Conservation (phyloP, 2,329 filamentous ascomycete genomes). For the Lachnellula cervina region DNA sequence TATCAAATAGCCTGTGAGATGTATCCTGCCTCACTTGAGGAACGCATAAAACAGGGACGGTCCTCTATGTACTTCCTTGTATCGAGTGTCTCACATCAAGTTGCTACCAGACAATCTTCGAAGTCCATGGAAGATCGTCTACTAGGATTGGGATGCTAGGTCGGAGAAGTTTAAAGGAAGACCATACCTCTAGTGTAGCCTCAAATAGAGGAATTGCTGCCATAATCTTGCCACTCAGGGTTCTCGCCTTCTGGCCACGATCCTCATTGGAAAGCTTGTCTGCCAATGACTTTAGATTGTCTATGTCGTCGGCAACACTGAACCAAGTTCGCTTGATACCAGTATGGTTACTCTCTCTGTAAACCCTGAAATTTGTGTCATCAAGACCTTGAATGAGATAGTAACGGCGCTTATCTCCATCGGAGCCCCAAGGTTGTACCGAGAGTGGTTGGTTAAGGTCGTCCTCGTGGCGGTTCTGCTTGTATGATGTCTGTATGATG, state of each 20-base stretch:
- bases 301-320: conserved; percentile 86
- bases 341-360: conserved; percentile 84
- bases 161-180: not conserved
- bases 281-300: conserved; percentile 71
- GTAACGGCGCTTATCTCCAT: conserved; percentile 87
- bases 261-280: conserved; percentile 73
- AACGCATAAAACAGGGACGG: no score
- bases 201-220: conserved; percentile 85
- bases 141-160: not conserved
- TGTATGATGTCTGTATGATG: conserved; percentile 83
- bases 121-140: not conserved
- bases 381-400: conserved; percentile 91
- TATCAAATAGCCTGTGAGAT: not conserved
- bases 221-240: conserved; percentile 70
- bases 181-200: conserved; percentile 76
- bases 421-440: conserved; percentile 84
- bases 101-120: not conserved
- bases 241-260: conserved; percentile 73
- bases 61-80: no score
- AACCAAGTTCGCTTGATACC: conserved; percentile 78
- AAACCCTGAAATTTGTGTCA: conserved; percentile 89
- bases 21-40: no score
- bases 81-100: not conserved
- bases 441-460: conserved; percentile 80
- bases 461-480: conserved; percentile 75